Evolutionary conservation across 805 yeast species (phyloP).

Genomic region (Danielia oregonensis): DNA sequence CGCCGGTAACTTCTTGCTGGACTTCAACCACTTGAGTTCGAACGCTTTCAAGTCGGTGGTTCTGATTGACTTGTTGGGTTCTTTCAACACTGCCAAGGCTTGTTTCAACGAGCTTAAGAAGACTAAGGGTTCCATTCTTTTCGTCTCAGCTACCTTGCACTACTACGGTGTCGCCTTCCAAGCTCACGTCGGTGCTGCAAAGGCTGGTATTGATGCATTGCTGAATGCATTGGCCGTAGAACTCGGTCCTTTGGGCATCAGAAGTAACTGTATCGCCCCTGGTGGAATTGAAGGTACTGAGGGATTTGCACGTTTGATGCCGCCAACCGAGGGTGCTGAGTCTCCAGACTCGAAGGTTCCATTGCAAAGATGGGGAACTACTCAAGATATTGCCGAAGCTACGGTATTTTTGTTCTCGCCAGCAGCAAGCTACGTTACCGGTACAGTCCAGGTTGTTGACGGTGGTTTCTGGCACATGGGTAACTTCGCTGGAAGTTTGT

Average conservation of each 20-base stretch:
- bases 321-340: no score
- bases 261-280: conserved; percentile 85
- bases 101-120: conserved; percentile 59
- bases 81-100: conserved; percentile 87
- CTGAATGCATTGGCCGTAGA: conserved; percentile 84
- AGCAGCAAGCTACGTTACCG: conserved; percentile 75
- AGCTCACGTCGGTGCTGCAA: conserved; percentile 89
- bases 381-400: conserved; percentile 80
- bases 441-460: conserved; percentile 78
- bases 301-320: conserved; percentile 65
- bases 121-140: conserved; percentile 68
- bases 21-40: conserved; percentile 70
- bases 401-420: conserved; percentile 82
- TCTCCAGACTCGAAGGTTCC: conserved; percentile 59
- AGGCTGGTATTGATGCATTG: conserved; percentile 91
- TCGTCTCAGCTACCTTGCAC: conserved; percentile 87
- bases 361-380: conserved; percentile 62
- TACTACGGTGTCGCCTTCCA: conserved; percentile 88
- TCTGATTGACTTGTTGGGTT: conserved; percentile 82
- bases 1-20: conserved; percentile 88
- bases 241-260: conserved; percentile 83
- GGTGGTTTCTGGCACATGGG: conserved; percentile 91
- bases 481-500: conserved; percentile 27
- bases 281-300: conserved; percentile 88
- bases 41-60: conserved; percentile 89